Base-by-base conservation (phyloP, 2,329 filamentous ascomycete species). In the Clonostachys chloroleuca region DNA sequence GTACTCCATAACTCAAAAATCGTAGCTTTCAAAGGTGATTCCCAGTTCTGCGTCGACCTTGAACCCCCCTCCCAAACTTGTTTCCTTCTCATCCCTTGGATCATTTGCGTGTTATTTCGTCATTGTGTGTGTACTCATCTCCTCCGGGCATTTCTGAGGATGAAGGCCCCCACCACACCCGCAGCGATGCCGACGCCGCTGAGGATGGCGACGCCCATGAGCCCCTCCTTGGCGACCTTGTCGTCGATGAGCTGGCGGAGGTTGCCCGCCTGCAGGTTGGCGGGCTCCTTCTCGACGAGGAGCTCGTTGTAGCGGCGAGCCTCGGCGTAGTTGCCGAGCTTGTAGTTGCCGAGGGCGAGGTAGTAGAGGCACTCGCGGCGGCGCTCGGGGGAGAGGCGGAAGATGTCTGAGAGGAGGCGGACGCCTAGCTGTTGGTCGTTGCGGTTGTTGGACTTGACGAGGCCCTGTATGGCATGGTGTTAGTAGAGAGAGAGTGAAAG, bases 361-460 rank as follows among this genome's bases (percentile, higher is more conserved):
- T 99, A 99, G 77, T 96, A 99, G 51, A 99, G 87, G 64, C 94
- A 99, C 78, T 99, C 94, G 61, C 94, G 86, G 62, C 94, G 86
- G 58, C 94, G 89, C 69, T 97, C 94, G 55, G 90, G 91, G 35
- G 90, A 87, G 49, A 86, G 85, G 64, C 92, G 90, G 78, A 97
- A 99, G 71, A 99, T 99, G 57, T 97, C 92, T 57, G 90, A 92
- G 49, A 97, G 86, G 34, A 97, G 82, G 55, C 89, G 89, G 53
- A 97, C 91, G 59, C 92, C 92, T 67, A 94, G 84, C 75, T 97
- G 92, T 67, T 97, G 92, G 60, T 99, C 92, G 64, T 77, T 68
- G 55, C 94, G 89, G 45, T 77, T 72, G 64, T 83, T 84, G 52
- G 92, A 96, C 76, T 97, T 99, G 60, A 99, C 96, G 56, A 99